Percentiles rank a stretch among this genome's conserved stretches.
Conservation (phyloP, 345 rosid species). For the Ceriops decandra region DNA sequence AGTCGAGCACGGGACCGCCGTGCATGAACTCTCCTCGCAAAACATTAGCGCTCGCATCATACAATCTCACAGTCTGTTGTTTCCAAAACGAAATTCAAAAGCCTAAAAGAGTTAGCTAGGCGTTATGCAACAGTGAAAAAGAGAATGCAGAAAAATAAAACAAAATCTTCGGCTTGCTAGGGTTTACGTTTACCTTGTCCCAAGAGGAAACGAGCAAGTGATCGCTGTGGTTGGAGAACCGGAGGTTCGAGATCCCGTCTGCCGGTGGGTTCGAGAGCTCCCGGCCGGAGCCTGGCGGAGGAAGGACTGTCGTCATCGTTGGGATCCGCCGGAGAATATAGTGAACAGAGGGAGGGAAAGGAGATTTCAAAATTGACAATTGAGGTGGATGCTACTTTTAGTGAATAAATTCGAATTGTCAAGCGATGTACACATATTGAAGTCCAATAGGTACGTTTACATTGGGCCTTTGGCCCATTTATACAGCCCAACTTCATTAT, state of each 20-base stretch:
- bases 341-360: background rate
- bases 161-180: background rate
- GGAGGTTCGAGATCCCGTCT: slow-evolving; percentile 94
- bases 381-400: background rate
- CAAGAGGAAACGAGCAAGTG: slow-evolving; percentile 93
- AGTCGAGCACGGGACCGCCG: slow-evolving; percentile 89
- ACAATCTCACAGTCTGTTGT: slow-evolving; percentile 62
- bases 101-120: too few species aligned
- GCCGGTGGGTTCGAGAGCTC: slow-evolving; percentile 80
- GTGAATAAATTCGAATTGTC: background rate
- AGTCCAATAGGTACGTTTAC: too few species aligned
- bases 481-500: too few species aligned
- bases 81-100: background rate
- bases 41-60: slow-evolving; percentile 68
- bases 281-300: slow-evolving; percentile 59
- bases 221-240: slow-evolving; percentile 92
- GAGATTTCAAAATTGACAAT: slow-evolving; percentile 7
- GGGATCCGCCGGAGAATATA: slow-evolving; percentile 7
- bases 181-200: slow-evolving; percentile 62
- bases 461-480: too few species aligned
- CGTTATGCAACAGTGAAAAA: background rate
- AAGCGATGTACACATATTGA: background rate
- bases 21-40: slow-evolving; percentile 89
- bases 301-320: slow-evolving; percentile 46
- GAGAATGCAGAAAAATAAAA: background rate